These are phyloP conservation scores for Coffea canephora DNA, from an alignment of 257 asterid species.

Conservation along the genomic window DNA sequence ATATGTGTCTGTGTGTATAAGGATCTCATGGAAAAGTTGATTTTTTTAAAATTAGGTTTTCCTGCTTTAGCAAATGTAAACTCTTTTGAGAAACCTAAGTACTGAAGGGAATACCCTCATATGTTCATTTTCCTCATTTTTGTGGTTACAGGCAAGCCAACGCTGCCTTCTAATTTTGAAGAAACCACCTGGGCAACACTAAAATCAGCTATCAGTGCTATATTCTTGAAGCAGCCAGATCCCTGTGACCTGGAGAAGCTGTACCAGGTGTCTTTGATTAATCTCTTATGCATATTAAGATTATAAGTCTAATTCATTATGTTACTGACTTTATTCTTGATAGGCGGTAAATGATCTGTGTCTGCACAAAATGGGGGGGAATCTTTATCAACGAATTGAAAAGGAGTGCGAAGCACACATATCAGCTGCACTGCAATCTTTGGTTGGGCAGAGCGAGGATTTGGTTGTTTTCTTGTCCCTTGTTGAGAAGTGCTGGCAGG, in stretches of 20 bases:
- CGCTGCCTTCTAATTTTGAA: conserved; percentile 78
- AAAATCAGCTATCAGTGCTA: conserved; percentile 84
- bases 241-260: conserved; percentile 93
- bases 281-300: conserved; percentile 7
- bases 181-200: conserved; percentile 90
- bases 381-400: conserved; percentile 79
- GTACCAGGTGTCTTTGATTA: conserved; percentile 61
- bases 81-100: neutral
- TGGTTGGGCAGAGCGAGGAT: conserved; percentile 95
- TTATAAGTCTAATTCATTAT: conserved; percentile 20
- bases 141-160: conserved; percentile 68
- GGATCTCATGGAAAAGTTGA: neutral
- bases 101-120: neutral
- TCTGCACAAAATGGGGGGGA: conserved; percentile 92
- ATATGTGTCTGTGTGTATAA: neutral
- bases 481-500: conserved; percentile 95
- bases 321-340: conserved; percentile 21
- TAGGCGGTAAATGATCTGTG: conserved; percentile 94
- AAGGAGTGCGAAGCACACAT: conserved; percentile 82
- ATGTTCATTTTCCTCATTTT: conserved; percentile 9
- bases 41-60: neutral
- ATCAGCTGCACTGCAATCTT: conserved; percentile 63
- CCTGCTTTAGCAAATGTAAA: too few relatives aligned
- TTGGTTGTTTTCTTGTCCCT: conserved; percentile 83
- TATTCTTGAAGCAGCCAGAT: conserved; percentile 89